Conservation (phyloP, 2,329 filamentous ascomycete species). For the Beauveria scarabaeidicola region DNA sequence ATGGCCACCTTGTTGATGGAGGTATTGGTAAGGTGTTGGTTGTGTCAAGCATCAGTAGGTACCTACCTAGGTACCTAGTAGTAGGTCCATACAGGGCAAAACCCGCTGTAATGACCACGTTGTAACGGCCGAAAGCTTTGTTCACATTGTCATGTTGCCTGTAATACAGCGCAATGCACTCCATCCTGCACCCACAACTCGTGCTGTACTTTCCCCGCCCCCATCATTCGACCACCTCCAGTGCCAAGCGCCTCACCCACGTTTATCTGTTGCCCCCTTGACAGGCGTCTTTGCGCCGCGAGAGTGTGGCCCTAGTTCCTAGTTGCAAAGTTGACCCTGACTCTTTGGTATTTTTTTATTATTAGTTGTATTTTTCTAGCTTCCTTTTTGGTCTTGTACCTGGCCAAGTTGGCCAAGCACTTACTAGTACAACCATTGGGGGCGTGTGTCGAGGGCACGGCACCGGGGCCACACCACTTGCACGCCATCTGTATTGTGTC, state of each 20-base stretch:
- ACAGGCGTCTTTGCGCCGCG: not conserved
- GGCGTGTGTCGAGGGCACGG: not conserved
- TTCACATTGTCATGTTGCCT: not conserved
- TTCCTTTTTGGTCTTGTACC: not conserved
- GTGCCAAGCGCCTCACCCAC: conserved; percentile 8
- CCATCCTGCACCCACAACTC: not conserved
- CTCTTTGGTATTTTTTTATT: not conserved
- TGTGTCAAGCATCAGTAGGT: too few relatives aligned
- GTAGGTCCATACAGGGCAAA: not conserved
- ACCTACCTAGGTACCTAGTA: too few relatives aligned
- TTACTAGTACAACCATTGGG: not conserved
- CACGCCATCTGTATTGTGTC: not conserved
- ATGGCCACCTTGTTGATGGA: too few relatives aligned
- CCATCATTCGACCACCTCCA: not conserved
- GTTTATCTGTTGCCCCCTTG: not conserved
- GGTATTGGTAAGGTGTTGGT: too few relatives aligned
- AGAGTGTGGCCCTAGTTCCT: not conserved
- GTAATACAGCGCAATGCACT: not conserved
- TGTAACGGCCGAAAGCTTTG: too few relatives aligned
- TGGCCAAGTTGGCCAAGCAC: not conserved
- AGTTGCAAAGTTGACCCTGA: not conserved
- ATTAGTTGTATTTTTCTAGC: not conserved
- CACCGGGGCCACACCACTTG: too few relatives aligned
- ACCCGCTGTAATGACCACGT: not conserved
- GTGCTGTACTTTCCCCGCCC: not conserved